These are phyloP conservation scores for Naematelia aurantialba DNA, from an alignment of 768 basidiomycete genomes.

Conservation along the genomic window DNA sequence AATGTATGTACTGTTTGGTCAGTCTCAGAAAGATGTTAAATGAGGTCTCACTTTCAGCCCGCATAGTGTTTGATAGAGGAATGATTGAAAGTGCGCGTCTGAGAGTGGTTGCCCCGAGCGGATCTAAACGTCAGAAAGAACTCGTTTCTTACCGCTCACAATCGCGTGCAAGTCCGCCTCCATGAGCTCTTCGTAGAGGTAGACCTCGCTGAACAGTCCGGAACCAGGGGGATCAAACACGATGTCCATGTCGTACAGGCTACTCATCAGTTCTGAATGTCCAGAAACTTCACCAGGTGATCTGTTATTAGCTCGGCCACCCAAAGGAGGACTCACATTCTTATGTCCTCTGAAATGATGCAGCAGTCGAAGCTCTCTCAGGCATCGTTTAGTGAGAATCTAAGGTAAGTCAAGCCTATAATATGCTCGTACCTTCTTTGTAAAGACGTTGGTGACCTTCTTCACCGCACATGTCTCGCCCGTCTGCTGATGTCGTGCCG, in stretches of 20 bases:
- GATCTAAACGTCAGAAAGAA: conserved; percentile 45
- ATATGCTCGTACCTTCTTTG: conserved; percentile 45
- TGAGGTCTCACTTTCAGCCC: conserved; percentile 67
- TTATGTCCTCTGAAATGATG: conserved; percentile 99
- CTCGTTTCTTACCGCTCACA: conserved; percentile 56
- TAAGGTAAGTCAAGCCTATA: conserved; percentile 15
- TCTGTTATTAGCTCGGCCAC: conserved; percentile 10
- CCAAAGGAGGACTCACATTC: conserved; percentile 62
- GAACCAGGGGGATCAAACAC: conserved; percentile 73
- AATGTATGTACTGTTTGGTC: conserved; percentile 71
- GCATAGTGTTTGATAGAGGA: conserved; percentile 97
- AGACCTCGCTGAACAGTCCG: conserved; percentile 94
- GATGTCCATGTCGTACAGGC: conserved; percentile 97
- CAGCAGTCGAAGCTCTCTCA: conserved; percentile 83
- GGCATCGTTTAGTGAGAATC: conserved; percentile 92
- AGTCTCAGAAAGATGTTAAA: conserved; percentile 60
- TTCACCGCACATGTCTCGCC: conserved; percentile 50
- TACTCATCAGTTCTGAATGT: conserved; percentile 66
- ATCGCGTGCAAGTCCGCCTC: conserved; percentile 99
- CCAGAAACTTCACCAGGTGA: conserved; percentile 22
- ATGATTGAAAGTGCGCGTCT: conserved; percentile 62
- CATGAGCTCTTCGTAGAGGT: conserved; percentile 91
- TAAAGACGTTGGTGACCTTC: conserved; percentile 50
- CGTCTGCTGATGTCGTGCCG: conserved; percentile 54
- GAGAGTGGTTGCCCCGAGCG: conserved; percentile 54